Percentiles rank a stretch among this genome's conserved stretches.
Conservation (phyloP, 2,329 filamentous ascomycete genomes). For the Aspergillus quadricinctus region DNA sequence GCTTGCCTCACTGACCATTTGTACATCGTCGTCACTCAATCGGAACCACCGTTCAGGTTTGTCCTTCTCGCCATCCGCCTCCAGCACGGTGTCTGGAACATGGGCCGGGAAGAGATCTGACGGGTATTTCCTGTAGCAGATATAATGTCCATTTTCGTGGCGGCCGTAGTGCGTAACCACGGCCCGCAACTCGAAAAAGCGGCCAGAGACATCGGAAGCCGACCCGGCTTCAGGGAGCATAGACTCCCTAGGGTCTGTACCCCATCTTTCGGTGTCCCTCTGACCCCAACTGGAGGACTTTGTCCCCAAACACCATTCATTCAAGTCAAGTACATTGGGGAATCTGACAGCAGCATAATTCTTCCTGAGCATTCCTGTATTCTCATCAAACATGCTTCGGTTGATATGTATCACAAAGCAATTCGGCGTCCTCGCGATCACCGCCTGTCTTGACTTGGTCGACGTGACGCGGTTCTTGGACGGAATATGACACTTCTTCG, state of each 20-base stretch:
- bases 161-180: slow-evolving; percentile 84
- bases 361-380: slow-evolving; percentile 73
- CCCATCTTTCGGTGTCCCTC: slow-evolving; percentile 61
- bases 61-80: slow-evolving; percentile 31
- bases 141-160: slow-evolving; percentile 94
- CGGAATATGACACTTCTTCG: slow-evolving; percentile 61
- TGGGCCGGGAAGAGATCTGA: slow-evolving; percentile 30
- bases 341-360: slow-evolving; percentile 78
- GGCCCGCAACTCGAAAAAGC: slow-evolving; percentile 71
- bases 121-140: slow-evolving; percentile 77
- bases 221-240: slow-evolving; percentile 65
- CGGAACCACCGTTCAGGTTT: slow-evolving; percentile 71
- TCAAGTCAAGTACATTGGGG: slow-evolving; percentile 68
- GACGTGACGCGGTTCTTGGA: slow-evolving; percentile 66
- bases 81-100: slow-evolving; percentile 28
- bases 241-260: slow-evolving; percentile 61
- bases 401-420: slow-evolving; percentile 86
- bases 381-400: slow-evolving; percentile 83
- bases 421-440: slow-evolving; percentile 75
- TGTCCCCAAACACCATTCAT: slow-evolving; percentile 78
- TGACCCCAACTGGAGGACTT: slow-evolving; percentile 25
- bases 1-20: slow-evolving; percentile 64
- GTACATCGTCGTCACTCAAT: slow-evolving; percentile 84
- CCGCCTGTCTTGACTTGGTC: slow-evolving; percentile 86
- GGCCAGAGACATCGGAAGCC: slow-evolving; percentile 45